phyloP scores from a whole-genome alignment of 1,284 basidiomycete species.

The Tilletia horrida region DNA sequence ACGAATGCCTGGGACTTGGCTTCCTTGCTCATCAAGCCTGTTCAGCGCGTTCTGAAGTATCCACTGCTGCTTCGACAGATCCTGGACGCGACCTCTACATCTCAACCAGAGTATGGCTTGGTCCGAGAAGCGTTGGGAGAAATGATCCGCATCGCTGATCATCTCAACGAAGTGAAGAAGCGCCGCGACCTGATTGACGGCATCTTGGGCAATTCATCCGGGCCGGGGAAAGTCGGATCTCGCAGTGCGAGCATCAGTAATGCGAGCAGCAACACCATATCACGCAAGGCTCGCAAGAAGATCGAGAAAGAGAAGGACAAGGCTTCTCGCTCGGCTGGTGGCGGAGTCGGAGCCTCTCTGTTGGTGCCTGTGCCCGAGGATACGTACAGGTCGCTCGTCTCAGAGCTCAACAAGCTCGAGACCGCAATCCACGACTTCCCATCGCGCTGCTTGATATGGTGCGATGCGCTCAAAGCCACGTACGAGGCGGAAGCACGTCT shows the following conservation, averaged over 20 bases:
- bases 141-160: constrained; percentile 73
- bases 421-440: constrained; percentile 29
- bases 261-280: constrained; percentile 17
- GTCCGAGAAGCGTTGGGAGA: constrained; percentile 66
- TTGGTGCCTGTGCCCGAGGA: constrained; percentile 30
- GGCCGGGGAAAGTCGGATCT: background rate
- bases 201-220: background rate
- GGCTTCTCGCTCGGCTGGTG: constrained; percentile 14
- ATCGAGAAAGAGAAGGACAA: constrained; percentile 41
- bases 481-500: constrained; percentile 34
- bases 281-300: constrained; percentile 28
- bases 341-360: constrained; percentile 16
- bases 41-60: constrained; percentile 93
- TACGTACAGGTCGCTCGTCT: constrained; percentile 31
- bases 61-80: constrained; percentile 88
- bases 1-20: constrained; percentile 91
- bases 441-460: constrained; percentile 34
- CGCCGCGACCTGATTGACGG: constrained; percentile 68
- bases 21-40: constrained; percentile 83
- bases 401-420: constrained; percentile 33
- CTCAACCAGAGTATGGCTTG: constrained; percentile 70
- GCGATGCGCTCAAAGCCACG: constrained; percentile 26
- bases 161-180: constrained; percentile 81
- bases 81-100: constrained; percentile 64
- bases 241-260: background rate